Evolutionary conservation across 805 yeast species (phyloP).

Genomic region (Ogataea salicorniae): DNA sequence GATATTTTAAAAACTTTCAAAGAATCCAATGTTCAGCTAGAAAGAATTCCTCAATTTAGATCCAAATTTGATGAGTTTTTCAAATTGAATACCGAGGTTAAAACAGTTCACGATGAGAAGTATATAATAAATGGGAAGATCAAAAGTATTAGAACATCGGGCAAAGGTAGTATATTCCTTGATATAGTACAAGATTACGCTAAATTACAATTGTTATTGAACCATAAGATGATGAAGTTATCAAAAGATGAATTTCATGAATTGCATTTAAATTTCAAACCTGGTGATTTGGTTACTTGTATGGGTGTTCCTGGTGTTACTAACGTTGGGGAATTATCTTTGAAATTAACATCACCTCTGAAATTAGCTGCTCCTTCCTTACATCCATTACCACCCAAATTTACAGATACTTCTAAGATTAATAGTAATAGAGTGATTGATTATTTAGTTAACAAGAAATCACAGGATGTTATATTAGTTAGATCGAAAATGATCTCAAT

Average conservation of each 20-base stretch:
- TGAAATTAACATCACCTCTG: conserved; percentile 50
- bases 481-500: conserved; percentile 51
- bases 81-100: conserved; percentile 17
- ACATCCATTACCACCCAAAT: conserved; percentile 61
- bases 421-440: conserved; percentile 69
- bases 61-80: conserved; percentile 24
- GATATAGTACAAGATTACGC: conserved; percentile 60
- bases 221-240: conserved; percentile 42
- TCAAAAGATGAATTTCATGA: conserved; percentile 37
- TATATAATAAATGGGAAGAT: conserved; percentile 52
- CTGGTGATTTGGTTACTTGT: conserved; percentile 69
- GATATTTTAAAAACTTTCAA: conserved; percentile 3
- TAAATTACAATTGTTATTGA: conserved; percentile 59
- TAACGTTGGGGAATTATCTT: conserved; percentile 70
- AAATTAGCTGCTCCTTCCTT: conserved; percentile 62
- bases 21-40: conserved; percentile 2
- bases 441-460: conserved; percentile 54
- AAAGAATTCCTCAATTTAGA: conserved; percentile 39
- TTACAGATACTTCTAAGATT: conserved; percentile 50
- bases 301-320: conserved; percentile 73
- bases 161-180: conserved; percentile 63
- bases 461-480: conserved; percentile 42
- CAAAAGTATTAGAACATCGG: conserved; percentile 52
- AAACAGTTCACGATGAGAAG: conserved; percentile 16
- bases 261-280: conserved; percentile 41